Conservation (phyloP, 2,329 filamentous ascomycete species). For the Trichoderma citrinoviride region DNA sequence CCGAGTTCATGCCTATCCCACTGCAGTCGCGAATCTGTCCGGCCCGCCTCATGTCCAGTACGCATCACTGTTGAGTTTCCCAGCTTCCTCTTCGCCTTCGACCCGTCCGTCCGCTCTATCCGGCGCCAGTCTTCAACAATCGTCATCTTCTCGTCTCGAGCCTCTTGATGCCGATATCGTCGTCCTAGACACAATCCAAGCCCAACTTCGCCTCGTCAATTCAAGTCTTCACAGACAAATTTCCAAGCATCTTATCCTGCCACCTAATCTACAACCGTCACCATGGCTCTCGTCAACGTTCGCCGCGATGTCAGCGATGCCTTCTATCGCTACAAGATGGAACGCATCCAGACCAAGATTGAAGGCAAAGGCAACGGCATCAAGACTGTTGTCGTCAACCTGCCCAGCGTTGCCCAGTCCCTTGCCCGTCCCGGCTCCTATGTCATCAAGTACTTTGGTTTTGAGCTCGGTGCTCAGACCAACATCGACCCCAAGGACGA, state of each 20-base stretch:
- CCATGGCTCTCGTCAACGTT: constrained; percentile 97
- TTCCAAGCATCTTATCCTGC: background rate
- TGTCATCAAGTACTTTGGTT: constrained; percentile 99
- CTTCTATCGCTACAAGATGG: constrained; percentile 99
- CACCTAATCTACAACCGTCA: constrained; percentile 47
- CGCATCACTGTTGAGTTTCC: constrained; percentile 50
- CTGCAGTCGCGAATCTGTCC: constrained; percentile 47
- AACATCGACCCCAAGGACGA: constrained; percentile 97
- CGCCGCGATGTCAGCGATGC: constrained; percentile 96
- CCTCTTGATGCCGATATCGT: constrained; percentile 40
- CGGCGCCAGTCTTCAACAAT: constrained; percentile 23
- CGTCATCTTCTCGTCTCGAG: constrained; percentile 29
- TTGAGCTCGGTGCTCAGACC: constrained; percentile 97
- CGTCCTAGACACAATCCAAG: constrained; percentile 4
- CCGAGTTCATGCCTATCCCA: constrained; percentile 58
- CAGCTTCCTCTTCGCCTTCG: constrained; percentile 16
- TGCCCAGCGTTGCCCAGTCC: constrained; percentile 88
- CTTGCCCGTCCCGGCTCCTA: constrained; percentile 90
- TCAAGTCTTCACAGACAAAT: background rate
- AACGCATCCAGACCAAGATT: constrained; percentile 96
- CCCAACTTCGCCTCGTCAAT: background rate
- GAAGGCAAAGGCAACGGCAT: constrained; percentile 99
- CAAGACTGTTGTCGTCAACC: constrained; percentile 96
- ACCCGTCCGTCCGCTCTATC: background rate
- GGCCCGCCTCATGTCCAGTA: constrained; percentile 56